These are phyloP conservation scores for Amanita molliuscula DNA, from an alignment of 768 basidiomycete genomes.

Conservation along the genomic window DNA sequence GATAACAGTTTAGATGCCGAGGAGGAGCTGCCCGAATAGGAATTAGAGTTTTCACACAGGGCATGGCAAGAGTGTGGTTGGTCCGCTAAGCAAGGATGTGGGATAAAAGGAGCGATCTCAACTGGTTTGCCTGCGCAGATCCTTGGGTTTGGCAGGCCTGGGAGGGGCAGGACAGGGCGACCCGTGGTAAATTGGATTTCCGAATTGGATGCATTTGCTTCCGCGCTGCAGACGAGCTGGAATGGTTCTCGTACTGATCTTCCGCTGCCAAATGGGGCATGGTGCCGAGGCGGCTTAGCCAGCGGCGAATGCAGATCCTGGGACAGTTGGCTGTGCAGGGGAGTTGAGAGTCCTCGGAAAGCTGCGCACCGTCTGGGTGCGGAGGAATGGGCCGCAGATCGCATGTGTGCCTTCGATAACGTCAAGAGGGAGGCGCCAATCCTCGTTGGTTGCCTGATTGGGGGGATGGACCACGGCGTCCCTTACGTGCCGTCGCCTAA, in stretches of 20 bases:
- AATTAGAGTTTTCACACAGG: neutral
- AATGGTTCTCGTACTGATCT: slow-evolving; percentile 1
- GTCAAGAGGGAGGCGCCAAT: slow-evolving; percentile 19
- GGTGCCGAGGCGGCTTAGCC: neutral
- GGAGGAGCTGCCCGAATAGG: neutral
- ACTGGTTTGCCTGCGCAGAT: neutral
- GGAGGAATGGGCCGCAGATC: slow-evolving; percentile 15
- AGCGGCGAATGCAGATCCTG: neutral
- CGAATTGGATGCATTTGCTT: neutral
- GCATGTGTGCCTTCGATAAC: slow-evolving; percentile 11
- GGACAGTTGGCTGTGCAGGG: no score
- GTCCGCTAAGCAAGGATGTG: slow-evolving; percentile 2
- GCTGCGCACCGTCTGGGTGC: no score
- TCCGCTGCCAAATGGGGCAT: neutral
- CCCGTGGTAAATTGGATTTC: neutral
- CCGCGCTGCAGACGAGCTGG: neutral
- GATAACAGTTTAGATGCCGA: slow-evolving; percentile 7
- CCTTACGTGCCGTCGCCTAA: slow-evolving; percentile 11
- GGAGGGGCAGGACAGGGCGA: neutral
- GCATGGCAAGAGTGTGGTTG: neutral
- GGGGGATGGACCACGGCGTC: slow-evolving; percentile 16
- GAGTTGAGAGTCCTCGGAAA: neutral
- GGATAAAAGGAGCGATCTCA: no score
- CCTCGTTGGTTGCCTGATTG: slow-evolving; percentile 14
- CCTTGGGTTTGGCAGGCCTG: neutral